phyloP scores from a whole-genome alignment of 768 basidiomycete genomes.

The Boletus vermiculosoides region DNA sequence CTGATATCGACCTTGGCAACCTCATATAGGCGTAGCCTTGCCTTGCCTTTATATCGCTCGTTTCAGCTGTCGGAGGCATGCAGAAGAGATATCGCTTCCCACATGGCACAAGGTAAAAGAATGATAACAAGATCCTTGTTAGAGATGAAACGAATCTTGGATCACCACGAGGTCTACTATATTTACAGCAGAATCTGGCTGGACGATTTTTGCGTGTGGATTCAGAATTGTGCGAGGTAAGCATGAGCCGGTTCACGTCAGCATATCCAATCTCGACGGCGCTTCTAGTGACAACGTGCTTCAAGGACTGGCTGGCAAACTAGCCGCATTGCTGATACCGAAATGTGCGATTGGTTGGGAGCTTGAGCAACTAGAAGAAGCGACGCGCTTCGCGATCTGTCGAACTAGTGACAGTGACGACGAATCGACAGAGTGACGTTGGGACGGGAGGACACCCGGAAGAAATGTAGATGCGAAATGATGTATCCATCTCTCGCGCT shows the following conservation, averaged over 20 bases:
- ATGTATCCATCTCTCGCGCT: neutral
- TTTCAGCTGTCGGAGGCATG: constrained; percentile 72
- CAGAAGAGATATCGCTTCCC: constrained; percentile 55
- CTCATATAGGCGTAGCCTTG: constrained; percentile 72
- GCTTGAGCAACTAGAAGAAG: constrained; percentile 63
- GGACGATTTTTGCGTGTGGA: constrained; percentile 84
- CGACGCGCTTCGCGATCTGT: constrained; percentile 40
- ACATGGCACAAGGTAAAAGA: constrained; percentile 62
- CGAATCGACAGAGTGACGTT: constrained; percentile 41
- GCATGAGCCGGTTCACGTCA: constrained; percentile 17
- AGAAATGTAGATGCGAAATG: constrained; percentile 4
- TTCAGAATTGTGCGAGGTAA: constrained; percentile 67
- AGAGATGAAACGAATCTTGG: constrained; percentile 69
- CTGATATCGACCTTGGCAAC: constrained; percentile 51
- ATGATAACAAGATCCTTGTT: constrained; percentile 63
- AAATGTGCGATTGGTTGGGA: constrained; percentile 69
- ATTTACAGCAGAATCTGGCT: constrained; percentile 87
- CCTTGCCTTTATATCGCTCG: constrained; percentile 79
- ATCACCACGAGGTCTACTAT: constrained; percentile 84
- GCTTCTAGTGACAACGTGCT: constrained; percentile 56
- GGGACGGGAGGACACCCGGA: constrained; percentile 15
- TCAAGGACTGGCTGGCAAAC: constrained; percentile 40
- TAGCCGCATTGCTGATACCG: constrained; percentile 43
- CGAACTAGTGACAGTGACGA: constrained; percentile 69
- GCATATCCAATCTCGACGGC: constrained; percentile 1